A percentile compares a stretch with the other conserved stretches of the same genome.
Evolutionary conservation across 2,329 filamentous ascomycete genomes (phyloP).

Genomic region (Fusarium sp.): DNA sequence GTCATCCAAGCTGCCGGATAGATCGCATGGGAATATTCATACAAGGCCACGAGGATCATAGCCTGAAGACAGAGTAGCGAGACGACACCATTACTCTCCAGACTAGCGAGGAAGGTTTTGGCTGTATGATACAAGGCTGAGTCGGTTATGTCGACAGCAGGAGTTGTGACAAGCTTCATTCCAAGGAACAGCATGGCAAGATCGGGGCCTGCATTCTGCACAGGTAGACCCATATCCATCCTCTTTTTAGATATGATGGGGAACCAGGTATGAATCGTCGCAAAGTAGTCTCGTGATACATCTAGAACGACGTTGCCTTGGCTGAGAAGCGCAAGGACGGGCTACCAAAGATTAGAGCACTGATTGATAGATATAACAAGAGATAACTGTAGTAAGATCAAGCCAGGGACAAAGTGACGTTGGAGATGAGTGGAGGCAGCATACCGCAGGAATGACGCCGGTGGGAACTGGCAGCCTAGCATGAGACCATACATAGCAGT

Average conservation of each 20-base stretch:
- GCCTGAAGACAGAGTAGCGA: neutral
- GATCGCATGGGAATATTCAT: neutral
- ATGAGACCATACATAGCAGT: neutral
- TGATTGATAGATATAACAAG: accelerated
- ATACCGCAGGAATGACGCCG: neutral
- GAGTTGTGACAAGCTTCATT: neutral
- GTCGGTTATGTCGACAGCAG: neutral
- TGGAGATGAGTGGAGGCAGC: neutral
- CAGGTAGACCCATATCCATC: neutral
- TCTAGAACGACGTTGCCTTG: neutral
- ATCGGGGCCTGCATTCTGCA: neutral
- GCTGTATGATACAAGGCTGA: neutral
- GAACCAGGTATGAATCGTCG: neutral
- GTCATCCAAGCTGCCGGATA: neutral
- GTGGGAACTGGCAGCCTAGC: neutral
- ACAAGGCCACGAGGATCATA: neutral
- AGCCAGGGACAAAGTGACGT: neutral
- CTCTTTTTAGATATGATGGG: neutral
- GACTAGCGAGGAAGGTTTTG: neutral
- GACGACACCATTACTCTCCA: neutral
- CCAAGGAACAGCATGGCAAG: neutral
- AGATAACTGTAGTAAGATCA: neutral
- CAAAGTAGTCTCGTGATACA: neutral
- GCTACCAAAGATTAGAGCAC: neutral
- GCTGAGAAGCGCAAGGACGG: neutral